Conservation (phyloP, 352 stramenopile species). For the Pythium myriotylum region DNA sequence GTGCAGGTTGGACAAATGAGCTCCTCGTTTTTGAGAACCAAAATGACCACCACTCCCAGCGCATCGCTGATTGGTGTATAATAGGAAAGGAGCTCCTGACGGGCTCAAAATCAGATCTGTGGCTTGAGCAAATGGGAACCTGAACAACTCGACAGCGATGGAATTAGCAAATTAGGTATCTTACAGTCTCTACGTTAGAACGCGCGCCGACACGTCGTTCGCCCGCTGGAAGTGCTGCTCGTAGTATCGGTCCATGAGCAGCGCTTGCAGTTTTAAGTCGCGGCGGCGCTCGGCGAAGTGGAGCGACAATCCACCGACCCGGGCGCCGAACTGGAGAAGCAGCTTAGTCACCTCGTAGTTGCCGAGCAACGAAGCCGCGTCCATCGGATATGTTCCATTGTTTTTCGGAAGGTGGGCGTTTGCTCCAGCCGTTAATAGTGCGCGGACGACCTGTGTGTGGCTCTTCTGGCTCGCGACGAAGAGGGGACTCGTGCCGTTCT, state of each 20-base stretch:
- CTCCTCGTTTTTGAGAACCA: neutral
- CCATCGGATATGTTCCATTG: constrained; percentile 75
- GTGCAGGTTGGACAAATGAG: constrained; percentile 1
- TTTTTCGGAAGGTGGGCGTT: constrained; percentile 59
- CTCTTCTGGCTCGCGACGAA: constrained; percentile 82
- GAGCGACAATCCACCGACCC: constrained; percentile 59
- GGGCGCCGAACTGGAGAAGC: constrained; percentile 69
- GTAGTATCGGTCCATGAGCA: constrained; percentile 72
- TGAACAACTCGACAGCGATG: neutral
- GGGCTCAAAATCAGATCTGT: neutral
- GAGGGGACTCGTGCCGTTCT: constrained; percentile 67
- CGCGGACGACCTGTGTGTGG: constrained; percentile 53
- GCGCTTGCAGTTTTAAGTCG: constrained; percentile 54
- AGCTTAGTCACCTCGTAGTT: constrained; percentile 59
- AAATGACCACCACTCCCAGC: constrained; percentile 1
- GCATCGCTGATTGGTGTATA: constrained; percentile 11
- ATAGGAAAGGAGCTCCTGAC: neutral
- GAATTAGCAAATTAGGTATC: neutral
- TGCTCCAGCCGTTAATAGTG: constrained; percentile 57
- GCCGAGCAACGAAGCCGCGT: constrained; percentile 68
- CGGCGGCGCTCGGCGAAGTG: constrained; percentile 78
- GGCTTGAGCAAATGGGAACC: neutral
- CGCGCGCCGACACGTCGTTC: constrained; percentile 5
- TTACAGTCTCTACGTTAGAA: constrained; percentile 11
- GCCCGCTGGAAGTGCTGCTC: constrained; percentile 47